Evolutionary conservation across 805 yeast genomes (phyloP).

Genomic region (Kuraishia floccosa): DNA sequence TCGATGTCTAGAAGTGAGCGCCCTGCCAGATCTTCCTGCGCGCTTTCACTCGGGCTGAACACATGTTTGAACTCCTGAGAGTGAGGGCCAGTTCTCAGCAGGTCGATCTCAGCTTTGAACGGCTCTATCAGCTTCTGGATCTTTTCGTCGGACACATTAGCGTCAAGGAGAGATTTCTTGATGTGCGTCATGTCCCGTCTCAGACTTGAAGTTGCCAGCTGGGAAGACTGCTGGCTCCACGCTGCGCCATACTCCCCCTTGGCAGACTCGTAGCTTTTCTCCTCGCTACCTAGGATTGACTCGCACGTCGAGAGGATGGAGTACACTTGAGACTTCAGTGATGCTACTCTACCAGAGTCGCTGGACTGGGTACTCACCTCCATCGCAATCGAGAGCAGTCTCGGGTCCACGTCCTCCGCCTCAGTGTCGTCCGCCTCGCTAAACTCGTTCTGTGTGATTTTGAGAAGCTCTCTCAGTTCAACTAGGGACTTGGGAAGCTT

Average conservation of each 20-base stretch:
- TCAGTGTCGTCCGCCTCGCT: constrained; percentile 9
- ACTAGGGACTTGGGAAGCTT: constrained; percentile 60
- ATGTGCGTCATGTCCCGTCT: constrained; percentile 48
- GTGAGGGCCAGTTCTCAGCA: constrained; percentile 31
- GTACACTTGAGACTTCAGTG: constrained; percentile 24
- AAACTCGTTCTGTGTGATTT: background rate
- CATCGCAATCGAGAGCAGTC: constrained; percentile 24
- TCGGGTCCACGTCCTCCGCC: constrained; percentile 23
- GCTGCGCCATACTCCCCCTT: constrained; percentile 20
- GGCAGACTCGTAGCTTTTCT: constrained; percentile 19
- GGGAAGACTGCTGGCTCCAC: constrained; percentile 18
- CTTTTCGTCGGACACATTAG: constrained; percentile 46
- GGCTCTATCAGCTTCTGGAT: constrained; percentile 35
- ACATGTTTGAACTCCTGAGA: constrained; percentile 25
- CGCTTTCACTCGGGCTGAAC: constrained; percentile 8
- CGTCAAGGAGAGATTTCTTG: constrained; percentile 50
- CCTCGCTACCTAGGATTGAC: constrained; percentile 18
- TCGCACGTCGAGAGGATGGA: constrained; percentile 24
- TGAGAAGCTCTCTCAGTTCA: constrained; percentile 29
- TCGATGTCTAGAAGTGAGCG: constrained; percentile 57
- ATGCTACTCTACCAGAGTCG: constrained; percentile 18
- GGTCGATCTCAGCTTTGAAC: constrained; percentile 26
- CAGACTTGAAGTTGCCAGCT: constrained; percentile 6
- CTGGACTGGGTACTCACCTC: constrained; percentile 13
- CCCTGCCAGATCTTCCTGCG: constrained; percentile 13